Conservation (phyloP, 768 basidiomycete genomes). For the Tulasnella sp. region DNA sequence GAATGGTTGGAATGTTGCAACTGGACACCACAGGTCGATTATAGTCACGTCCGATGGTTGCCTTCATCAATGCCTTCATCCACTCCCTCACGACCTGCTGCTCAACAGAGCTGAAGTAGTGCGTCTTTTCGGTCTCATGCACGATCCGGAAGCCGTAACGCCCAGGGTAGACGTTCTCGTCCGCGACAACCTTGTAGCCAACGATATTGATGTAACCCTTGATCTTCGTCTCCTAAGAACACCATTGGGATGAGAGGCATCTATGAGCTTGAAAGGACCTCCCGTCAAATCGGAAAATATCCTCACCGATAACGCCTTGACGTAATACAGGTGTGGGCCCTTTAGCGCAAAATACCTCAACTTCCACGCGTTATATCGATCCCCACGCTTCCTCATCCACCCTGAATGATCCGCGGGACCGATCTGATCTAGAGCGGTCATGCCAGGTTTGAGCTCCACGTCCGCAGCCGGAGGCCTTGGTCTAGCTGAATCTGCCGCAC, state of each 20-base stretch:
- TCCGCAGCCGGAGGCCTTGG: constrained; percentile 6
- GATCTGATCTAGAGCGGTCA: constrained; percentile 79
- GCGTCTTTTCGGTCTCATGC: constrained; percentile 75
- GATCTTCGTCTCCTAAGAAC: constrained; percentile 73
- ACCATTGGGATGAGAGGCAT: neutral
- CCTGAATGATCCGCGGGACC: constrained; percentile 82
- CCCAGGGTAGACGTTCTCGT: constrained; percentile 85
- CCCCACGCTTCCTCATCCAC: constrained; percentile 94
- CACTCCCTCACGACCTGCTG: constrained; percentile 79
- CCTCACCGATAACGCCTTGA: constrained; percentile 53
- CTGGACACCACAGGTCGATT: constrained; percentile 89
- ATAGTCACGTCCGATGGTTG: constrained; percentile 91
- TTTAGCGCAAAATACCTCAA: constrained; percentile 83
- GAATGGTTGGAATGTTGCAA: constrained; percentile 93
- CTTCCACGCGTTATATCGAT: constrained; percentile 90
- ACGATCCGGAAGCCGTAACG: constrained; percentile 92
- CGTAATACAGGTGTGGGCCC: constrained; percentile 79
- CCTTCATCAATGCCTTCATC: constrained; percentile 99
- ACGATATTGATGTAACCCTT: constrained; percentile 91
- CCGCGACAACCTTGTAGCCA: constrained; percentile 87
- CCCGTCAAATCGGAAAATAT: neutral
- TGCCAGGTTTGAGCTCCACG: constrained; percentile 33
- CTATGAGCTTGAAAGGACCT: constrained; percentile 7
- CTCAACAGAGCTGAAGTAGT: constrained; percentile 88
- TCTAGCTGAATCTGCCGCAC: neutral